phyloP scores from a whole-genome alignment of 2,329 filamentous ascomycete species.

The Scedosporium minutisporum region DNA sequence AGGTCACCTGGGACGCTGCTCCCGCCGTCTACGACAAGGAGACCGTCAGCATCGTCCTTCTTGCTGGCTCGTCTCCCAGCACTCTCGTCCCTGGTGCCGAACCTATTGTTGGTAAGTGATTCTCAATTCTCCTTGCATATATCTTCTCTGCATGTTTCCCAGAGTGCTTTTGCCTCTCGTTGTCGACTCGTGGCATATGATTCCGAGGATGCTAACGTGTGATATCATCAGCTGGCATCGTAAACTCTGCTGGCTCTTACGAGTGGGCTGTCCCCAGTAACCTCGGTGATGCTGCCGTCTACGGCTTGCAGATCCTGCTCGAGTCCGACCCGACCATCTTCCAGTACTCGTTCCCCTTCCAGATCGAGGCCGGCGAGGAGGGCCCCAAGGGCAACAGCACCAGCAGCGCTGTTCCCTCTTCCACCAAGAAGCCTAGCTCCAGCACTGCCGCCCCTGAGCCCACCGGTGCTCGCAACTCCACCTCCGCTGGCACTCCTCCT shows the following conservation, averaged over 20 bases:
- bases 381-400: slow-evolving; percentile 15
- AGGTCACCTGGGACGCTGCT: slow-evolving; percentile 38
- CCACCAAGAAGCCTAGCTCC: slow-evolving; percentile 16
- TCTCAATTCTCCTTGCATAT: slow-evolving; percentile 10
- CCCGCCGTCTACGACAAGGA: slow-evolving; percentile 29
- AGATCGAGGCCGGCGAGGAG: slow-evolving; percentile 30
- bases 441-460: slow-evolving; percentile 16
- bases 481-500: slow-evolving; percentile 9
- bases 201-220: neutral
- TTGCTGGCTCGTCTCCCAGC: slow-evolving; percentile 37
- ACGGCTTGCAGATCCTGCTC: slow-evolving; percentile 47
- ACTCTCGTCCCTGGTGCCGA: slow-evolving; percentile 30
- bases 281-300: slow-evolving; percentile 36
- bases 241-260: slow-evolving; percentile 34
- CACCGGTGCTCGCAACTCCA: slow-evolving; percentile 16
- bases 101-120: slow-evolving; percentile 39
- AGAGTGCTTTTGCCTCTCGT: neutral
- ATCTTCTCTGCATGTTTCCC: too few species aligned
- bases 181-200: neutral
- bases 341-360: slow-evolving; percentile 56
- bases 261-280: slow-evolving; percentile 38
- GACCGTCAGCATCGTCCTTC: slow-evolving; percentile 41
- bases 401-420: slow-evolving; percentile 19
- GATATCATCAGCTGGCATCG: slow-evolving; percentile 30
- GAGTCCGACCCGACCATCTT: slow-evolving; percentile 37